Base-by-base conservation (phyloP, 2,329 filamentous ascomycete genomes). In the Anthostomella pinea region DNA sequence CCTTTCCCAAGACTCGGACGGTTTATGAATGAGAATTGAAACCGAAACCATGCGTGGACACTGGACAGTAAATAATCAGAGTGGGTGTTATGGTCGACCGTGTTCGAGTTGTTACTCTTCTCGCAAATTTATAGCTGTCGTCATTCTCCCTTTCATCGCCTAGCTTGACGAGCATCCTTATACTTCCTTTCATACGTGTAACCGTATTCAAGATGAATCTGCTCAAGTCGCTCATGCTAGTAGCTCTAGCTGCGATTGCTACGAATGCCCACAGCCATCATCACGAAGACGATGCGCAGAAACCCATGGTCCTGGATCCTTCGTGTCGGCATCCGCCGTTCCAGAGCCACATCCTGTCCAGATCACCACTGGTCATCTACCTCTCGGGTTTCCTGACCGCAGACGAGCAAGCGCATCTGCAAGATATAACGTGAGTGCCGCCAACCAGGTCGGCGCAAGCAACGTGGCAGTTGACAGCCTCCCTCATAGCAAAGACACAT, bases 281-380 rank as follows among this genome's bases (percentile, higher is more conserved):
- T 14, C 35, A 36, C 5, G 37, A 30, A 15, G 45, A 31, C 6
- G 33, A 42, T 32, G 39, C 52, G 3, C 56, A 58, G 35, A 54
- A 52, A 20, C 48, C 53, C 9, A 33, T 54, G 10, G 18, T 23
- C 7, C 31, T 41, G 13, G 38, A 25, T 13, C 39, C 48, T 13
- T 45, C 45, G n/a, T 64, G 61, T 38, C 43, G 52, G 28, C 59
- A 64, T 35, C 57, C 59, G 10, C 46, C 49, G 20, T 63, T 63
- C 28, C 48, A 56, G 27, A 53, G 53, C 10, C 52, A 59, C 19
- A 46, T 63, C n/a, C 46, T 61, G 27, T 64, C 62, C 9, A 54
- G 53, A 30, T 62, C 61, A 13, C 65, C 65, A 1, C 39, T 67
- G 5, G 62, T 68, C 9, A 58, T 67, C 20, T 68, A 68, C 30